Conservation (phyloP, 352 stramenopile species). For the Aphanomyces stellatus region DNA sequence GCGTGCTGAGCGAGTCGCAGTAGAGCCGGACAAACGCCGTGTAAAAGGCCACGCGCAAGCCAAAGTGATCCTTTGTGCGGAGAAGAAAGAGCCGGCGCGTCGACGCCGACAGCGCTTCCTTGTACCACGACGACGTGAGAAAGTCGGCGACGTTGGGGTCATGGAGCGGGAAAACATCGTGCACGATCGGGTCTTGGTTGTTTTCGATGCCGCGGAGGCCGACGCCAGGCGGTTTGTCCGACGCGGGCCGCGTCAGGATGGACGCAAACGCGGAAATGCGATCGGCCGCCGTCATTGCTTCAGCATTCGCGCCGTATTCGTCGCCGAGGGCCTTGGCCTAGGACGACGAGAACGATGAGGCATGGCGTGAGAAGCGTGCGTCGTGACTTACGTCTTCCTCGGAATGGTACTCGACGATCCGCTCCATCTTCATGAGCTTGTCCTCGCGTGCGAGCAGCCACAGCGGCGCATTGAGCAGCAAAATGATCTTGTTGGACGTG, state of each 20-base stretch:
- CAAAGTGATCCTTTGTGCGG: slow-evolving; percentile 57
- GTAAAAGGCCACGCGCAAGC: slow-evolving; percentile 49
- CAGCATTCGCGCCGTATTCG: slow-evolving; percentile 46
- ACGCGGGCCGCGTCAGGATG: slow-evolving; percentile 36
- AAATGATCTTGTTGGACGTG: slow-evolving; percentile 31
- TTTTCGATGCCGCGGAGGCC: slow-evolving; percentile 37
- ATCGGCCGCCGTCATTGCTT: slow-evolving; percentile 44
- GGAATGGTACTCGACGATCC: slow-evolving; percentile 46
- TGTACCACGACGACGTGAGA: slow-evolving; percentile 49
- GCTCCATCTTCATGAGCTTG: slow-evolving; percentile 56
- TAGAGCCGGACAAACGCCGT: slow-evolving; percentile 52
- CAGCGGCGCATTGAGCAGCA: slow-evolving; percentile 47
- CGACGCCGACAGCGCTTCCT: slow-evolving; percentile 31
- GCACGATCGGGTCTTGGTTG: slow-evolving; percentile 41
- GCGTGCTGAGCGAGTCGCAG: slow-evolving; percentile 40
- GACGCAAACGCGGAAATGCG: slow-evolving; percentile 43
- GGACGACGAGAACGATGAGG: background rate
- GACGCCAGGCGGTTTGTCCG: slow-evolving; percentile 40
- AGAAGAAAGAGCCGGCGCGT: slow-evolving; percentile 42
- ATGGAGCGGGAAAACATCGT: slow-evolving; percentile 51
- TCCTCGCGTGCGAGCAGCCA: slow-evolving; percentile 50
- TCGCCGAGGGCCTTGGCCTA: slow-evolving; percentile 32
- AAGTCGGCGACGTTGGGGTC: slow-evolving; percentile 53
- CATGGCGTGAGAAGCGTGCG: background rate
- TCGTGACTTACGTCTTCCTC: slow-evolving; percentile 42